Percentiles rank a stretch among this genome's conserved stretches.
Evolutionary conservation across 495 filamentous ascomycete species (phyloP).

Genomic region (Antarctomyces pellizariae): DNA sequence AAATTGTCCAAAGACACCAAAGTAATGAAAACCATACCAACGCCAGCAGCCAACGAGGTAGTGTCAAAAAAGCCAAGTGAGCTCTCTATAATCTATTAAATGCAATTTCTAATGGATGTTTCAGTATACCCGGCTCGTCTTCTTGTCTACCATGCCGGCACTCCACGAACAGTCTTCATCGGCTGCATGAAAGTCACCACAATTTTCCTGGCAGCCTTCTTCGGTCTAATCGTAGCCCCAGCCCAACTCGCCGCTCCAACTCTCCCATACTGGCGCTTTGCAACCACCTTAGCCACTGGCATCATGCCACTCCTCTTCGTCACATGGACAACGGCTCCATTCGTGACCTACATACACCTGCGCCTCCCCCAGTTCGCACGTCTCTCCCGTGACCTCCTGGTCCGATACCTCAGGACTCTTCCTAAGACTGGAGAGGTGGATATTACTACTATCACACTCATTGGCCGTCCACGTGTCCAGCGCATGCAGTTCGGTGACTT

Average conservation of each 20-base stretch:
- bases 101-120: neutral
- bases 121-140: slow-evolving; percentile 31
- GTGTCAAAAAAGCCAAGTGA: slow-evolving; percentile 2
- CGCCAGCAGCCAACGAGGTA: no score
- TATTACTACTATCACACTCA: slow-evolving; percentile 45
- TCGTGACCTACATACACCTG: slow-evolving; percentile 49
- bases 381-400: slow-evolving; percentile 36
- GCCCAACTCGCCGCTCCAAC: slow-evolving; percentile 21
- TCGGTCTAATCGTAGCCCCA: slow-evolving; percentile 34
- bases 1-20: neutral
- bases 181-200: slow-evolving; percentile 44
- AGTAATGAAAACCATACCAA: no score
- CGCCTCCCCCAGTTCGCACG: slow-evolving; percentile 46
- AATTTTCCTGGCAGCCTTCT: slow-evolving; percentile 43
- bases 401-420: slow-evolving; percentile 35
- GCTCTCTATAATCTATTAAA: neutral
- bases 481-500: slow-evolving; percentile 26
- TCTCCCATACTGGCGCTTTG: neutral
- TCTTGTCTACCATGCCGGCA: slow-evolving; percentile 52
- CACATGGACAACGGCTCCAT: slow-evolving; percentile 37
- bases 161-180: slow-evolving; percentile 36
- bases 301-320: slow-evolving; percentile 43
- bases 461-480: slow-evolving; percentile 27
- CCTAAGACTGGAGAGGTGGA: slow-evolving; percentile 40
- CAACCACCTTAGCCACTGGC: slow-evolving; percentile 21